Conservation (phyloP, 23 red algal genomes). For the Gracilaria caudata region DNA sequence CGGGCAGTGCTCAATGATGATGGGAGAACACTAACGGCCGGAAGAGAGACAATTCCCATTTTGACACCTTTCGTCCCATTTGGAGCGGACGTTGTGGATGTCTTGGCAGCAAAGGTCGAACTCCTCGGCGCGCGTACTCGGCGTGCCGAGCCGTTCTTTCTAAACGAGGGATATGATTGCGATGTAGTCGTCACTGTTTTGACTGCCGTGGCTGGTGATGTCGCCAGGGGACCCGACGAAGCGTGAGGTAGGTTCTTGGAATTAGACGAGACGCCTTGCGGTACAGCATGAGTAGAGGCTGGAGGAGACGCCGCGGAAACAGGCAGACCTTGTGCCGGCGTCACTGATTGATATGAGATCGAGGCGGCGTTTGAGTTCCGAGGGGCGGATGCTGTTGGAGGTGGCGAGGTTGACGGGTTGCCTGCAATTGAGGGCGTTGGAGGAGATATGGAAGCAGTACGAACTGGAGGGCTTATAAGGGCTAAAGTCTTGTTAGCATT, state of each 20-base stretch:
- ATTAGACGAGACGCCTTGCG: background rate
- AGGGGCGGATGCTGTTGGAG: background rate
- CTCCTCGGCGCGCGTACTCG: background rate
- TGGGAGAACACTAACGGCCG: background rate
- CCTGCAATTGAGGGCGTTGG: background rate
- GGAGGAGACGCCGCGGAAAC: background rate
- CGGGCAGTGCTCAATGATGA: background rate
- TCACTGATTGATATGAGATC: background rate
- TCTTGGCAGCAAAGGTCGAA: background rate
- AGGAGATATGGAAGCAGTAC: background rate
- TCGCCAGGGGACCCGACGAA: background rate
- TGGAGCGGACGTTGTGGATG: background rate
- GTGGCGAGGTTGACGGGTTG: background rate
- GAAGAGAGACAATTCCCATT: background rate
- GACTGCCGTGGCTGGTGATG: background rate
- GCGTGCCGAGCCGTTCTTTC: background rate
- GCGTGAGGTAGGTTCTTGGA: background rate
- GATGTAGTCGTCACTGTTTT: background rate
- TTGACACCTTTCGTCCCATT: background rate
- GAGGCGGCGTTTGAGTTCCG: no score
- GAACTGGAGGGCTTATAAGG: background rate
- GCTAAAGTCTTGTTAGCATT: conserved; percentile 11
- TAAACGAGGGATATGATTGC: background rate
- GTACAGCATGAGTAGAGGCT: background rate
- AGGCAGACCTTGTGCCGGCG: background rate